These are phyloP conservation scores for Penicillium concentricum DNA, from an alignment of 2,329 filamentous ascomycete genomes.

Conservation along the genomic window DNA sequence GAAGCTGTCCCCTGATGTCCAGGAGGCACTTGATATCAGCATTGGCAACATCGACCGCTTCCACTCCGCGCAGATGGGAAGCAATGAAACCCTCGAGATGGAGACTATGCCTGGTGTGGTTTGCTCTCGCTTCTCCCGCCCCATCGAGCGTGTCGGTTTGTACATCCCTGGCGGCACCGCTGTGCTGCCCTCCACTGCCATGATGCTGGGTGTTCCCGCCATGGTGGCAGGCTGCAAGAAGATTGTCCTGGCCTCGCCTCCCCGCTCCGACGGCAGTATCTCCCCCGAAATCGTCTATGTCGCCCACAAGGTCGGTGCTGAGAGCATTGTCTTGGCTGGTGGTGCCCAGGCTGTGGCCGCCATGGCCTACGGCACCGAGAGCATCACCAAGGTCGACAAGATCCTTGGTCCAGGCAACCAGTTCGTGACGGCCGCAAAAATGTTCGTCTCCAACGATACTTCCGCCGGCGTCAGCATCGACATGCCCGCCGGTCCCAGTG, in stretches of 20 bases:
- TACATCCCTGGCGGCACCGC: conserved; percentile 96
- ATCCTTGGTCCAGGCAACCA: conserved; percentile 97
- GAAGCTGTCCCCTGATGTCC: conserved; percentile 79
- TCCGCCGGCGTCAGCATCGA: conserved; percentile 94
- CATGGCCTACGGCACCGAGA: conserved; percentile 95
- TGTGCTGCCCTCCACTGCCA: conserved; percentile 91
- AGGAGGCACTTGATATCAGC: conserved; percentile 86
- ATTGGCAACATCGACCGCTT: conserved; percentile 95
- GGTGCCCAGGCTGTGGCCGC: conserved; percentile 94
- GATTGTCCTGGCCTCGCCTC: conserved; percentile 90
- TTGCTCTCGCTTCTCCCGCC: conserved; percentile 86
- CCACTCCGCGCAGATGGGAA: conserved; percentile 84
- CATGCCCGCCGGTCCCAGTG: conserved; percentile 95
- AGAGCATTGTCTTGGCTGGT: conserved; percentile 92
- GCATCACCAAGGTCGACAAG: conserved; percentile 95
- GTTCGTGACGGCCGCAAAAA: conserved; percentile 97
- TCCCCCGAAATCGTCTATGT: conserved; percentile 97
- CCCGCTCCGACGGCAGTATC: conserved; percentile 81
- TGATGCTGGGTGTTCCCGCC: conserved; percentile 96
- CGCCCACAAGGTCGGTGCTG: conserved; percentile 92
- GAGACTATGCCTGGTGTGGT: conserved; percentile 98
- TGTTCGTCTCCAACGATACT: conserved; percentile 96
- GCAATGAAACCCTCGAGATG: conserved; percentile 72
- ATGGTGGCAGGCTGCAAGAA: conserved; percentile 96
- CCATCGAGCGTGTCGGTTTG: conserved; percentile 93